Conservation (phyloP, 1,284 basidiomycete species). For the Ustilago trichophora region DNA sequence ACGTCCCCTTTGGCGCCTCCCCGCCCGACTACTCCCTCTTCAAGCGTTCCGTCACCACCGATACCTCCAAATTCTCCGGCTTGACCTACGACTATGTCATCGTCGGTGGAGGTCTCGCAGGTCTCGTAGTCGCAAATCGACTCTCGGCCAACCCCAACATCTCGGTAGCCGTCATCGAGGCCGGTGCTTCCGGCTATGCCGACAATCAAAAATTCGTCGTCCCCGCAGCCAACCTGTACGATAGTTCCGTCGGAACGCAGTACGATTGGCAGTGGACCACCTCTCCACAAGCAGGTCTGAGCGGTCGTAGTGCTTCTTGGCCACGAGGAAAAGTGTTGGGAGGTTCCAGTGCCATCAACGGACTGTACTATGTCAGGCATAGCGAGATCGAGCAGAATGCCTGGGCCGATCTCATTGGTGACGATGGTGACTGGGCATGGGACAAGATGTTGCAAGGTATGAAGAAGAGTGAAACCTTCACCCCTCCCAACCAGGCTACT, state of each 20-base stretch:
- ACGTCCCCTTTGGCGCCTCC: background rate
- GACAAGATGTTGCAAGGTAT: conserved; percentile 43
- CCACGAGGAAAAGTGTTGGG: conserved; percentile 53
- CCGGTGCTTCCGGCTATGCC: conserved; percentile 66
- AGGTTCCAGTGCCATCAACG: conserved; percentile 59
- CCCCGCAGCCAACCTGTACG: conserved; percentile 55
- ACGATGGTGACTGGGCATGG: conserved; percentile 49
- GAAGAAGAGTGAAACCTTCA: conserved; percentile 71
- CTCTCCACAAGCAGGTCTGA: conserved; percentile 25
- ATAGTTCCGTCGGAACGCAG: conserved; percentile 33
- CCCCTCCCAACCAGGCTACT: conserved; percentile 65
- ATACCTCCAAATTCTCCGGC: conserved; percentile 26
- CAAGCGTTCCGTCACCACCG: conserved; percentile 17
- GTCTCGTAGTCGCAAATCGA: conserved; percentile 54
- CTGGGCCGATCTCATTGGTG: conserved; percentile 43
- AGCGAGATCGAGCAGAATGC: conserved; percentile 42
- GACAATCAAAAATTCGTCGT: conserved; percentile 35
- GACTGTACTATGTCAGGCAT: conserved; percentile 56
- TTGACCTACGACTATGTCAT: conserved; percentile 65
- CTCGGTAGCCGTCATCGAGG: conserved; percentile 69
- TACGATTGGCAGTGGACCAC: conserved; percentile 59
- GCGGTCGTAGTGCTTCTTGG: conserved; percentile 12
- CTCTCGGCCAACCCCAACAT: conserved; percentile 53
- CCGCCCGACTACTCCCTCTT: conserved; percentile 26
- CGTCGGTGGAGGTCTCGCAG: conserved; percentile 72